phyloP scores from a whole-genome alignment of 768 basidiomycete genomes.

The Ramaria rubella region DNA sequence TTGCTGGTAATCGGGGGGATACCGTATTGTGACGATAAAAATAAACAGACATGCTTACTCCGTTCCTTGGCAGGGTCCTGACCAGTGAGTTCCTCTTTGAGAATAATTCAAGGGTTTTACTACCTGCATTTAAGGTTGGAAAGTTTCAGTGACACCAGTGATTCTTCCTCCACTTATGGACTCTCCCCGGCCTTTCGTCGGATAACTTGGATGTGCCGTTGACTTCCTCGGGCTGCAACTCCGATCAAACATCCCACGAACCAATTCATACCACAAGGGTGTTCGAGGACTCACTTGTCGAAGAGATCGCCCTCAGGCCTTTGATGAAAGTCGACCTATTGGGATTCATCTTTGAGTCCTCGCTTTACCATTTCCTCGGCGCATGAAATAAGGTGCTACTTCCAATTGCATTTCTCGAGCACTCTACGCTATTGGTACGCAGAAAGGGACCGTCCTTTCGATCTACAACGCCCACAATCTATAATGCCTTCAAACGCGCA shows the following conservation, averaged over 20 bases:
- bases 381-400: neutral
- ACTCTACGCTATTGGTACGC: too few species aligned
- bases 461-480: too few species aligned
- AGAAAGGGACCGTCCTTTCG: too few species aligned
- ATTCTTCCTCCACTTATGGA: neutral
- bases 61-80: too few species aligned
- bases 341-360: neutral
- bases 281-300: neutral
- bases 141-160: neutral
- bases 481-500: too few species aligned
- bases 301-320: neutral
- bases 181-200: conserved; percentile 1
- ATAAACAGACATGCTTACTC: too few species aligned
- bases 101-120: neutral
- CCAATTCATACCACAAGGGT: neutral
- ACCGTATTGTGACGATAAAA: too few species aligned
- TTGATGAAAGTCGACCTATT: neutral
- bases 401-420: too few species aligned
- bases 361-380: neutral
- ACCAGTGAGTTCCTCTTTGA: too few species aligned
- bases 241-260: neutral
- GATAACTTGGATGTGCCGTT: neutral
- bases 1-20: too few species aligned
- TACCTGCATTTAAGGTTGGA: neutral
- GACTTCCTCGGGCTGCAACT: neutral